phyloP scores from a whole-genome alignment of 345 rosid genomes.

The Angophora floribunda region DNA sequence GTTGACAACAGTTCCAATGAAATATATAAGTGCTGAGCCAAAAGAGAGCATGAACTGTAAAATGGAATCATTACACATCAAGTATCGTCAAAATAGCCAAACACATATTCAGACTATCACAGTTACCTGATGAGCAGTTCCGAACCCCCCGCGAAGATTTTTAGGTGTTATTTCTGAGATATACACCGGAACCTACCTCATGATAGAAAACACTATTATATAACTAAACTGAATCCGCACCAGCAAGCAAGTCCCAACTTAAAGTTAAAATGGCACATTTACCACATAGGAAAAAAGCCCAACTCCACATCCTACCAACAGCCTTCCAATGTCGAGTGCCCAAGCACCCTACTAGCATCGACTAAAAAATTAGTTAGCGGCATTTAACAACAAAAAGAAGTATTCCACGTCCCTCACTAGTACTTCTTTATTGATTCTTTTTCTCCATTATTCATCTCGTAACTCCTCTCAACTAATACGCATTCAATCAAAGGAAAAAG shows the following conservation, averaged over 20 bases:
- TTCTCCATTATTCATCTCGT: background rate
- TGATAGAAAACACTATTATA: background rate
- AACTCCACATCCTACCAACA: constrained; percentile 59
- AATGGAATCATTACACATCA: background rate
- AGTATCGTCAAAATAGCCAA: background rate
- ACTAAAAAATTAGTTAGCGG: background rate
- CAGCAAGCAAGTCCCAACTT: background rate
- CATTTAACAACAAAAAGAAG: background rate
- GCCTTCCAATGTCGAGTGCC: constrained; percentile 62
- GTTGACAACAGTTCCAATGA: constrained; percentile 51
- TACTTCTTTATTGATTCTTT: background rate
- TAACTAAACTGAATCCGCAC: background rate
- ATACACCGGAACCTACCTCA: constrained; percentile 57
- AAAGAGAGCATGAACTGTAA: constrained; percentile 66
- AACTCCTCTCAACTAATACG: background rate
- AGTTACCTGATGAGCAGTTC: constrained; percentile 52
- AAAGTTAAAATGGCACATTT: constrained; percentile 3
- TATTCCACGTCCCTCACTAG: background rate
- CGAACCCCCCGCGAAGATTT: constrained; percentile 59
- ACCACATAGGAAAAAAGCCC: constrained; percentile 77
- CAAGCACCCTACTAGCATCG: constrained; percentile 32
- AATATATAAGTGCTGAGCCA: constrained; percentile 47
- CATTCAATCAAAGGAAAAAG: background rate
- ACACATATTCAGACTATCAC: background rate
- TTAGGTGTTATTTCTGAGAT: constrained; percentile 86